Conservation (phyloP, 495 filamentous ascomycete genomes). For the Penicillium soppii region DNA sequence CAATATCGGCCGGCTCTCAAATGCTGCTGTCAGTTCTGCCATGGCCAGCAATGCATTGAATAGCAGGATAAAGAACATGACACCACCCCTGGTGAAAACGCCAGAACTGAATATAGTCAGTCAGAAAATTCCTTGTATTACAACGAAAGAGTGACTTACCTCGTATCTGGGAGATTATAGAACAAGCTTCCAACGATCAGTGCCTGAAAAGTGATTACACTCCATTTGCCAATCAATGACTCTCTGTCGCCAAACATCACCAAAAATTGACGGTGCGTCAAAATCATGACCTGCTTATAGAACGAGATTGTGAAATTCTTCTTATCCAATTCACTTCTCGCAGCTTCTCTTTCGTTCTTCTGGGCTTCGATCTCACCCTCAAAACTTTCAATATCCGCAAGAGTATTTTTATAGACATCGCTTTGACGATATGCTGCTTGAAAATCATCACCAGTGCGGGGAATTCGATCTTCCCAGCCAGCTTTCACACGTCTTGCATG, state of each 20-base stretch:
- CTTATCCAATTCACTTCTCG: slow-evolving; percentile 45
- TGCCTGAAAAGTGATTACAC: slow-evolving; percentile 66
- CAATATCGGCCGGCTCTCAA: slow-evolving; percentile 68
- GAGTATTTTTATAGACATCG: slow-evolving; percentile 28
- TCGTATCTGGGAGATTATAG: slow-evolving; percentile 64
- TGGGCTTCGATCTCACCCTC: slow-evolving; percentile 49
- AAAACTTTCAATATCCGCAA: slow-evolving; percentile 50
- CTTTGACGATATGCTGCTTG: slow-evolving; percentile 53
- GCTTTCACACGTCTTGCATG: slow-evolving; percentile 57
- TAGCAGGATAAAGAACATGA: slow-evolving; percentile 73
- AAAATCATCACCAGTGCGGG: slow-evolving; percentile 59
- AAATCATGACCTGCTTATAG: slow-evolving; percentile 63
- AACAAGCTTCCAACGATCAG: slow-evolving; percentile 78
- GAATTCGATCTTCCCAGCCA: slow-evolving; percentile 61
- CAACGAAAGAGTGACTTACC: slow-evolving; percentile 18
- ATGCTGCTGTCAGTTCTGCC: slow-evolving; percentile 71
- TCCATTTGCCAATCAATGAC: slow-evolving; percentile 51
- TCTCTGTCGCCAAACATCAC: slow-evolving; percentile 63
- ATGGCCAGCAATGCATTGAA: slow-evolving; percentile 81
- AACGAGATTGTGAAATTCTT: slow-evolving; percentile 67
- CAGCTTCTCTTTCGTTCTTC: slow-evolving; percentile 44
- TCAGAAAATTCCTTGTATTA: too few relatives aligned
- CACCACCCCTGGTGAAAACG: slow-evolving; percentile 50
- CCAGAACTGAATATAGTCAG: slow-evolving; percentile 31
- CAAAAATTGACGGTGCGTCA: slow-evolving; percentile 64